Base-by-base conservation (phyloP, 345 rosid genomes). In the Gossypium australe region DNA sequence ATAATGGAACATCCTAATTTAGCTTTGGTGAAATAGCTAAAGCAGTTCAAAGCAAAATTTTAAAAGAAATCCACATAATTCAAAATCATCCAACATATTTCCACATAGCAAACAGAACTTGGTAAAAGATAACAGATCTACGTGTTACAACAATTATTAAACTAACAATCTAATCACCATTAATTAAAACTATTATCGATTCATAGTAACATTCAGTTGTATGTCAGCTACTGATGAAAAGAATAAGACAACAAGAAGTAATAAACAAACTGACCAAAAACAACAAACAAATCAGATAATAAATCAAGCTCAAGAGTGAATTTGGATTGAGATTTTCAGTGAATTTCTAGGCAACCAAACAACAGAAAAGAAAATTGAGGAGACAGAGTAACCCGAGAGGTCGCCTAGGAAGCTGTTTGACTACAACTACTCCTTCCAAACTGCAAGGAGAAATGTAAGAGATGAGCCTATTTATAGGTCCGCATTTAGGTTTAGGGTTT, bases 331-430 rank as follows among this genome's bases (percentile, higher is more conserved):
- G 2, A 22, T 48, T 11, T 45, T 44, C n/a, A 10, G 5, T 2
- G 10, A 49, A 20, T 58, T 68, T 68, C 20, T 41, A 38, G 3
- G 53, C 67, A 44, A 25, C 58, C 73, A 67, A 76, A 57, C 61
- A 57, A 2, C 61, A 57, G 61, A 22, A 2, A 22, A 68, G 11
- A 27, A 25, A 27, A 3, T 69, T 47, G 2, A 69, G 2, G 8
- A 47, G 16, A 52, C 24, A 34, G 24, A 44, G 25, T 17, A 63
- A 79, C 79, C 79, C 25, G 52, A 71, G 44, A 70, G 78, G 82
- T 56, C 67, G 78, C 67, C 75, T 16, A 71, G 13, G 10, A 47
- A 57, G 43, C 38, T 13, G 52, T 63, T 29, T 2, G 18, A 55
- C 61, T 47, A 20, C 11, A 11, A 20, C 62, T 44, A 25, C 63